A percentile compares a stretch with the other conserved stretches of the same genome.
Evolutionary conservation across 768 basidiomycete species (phyloP).

Genomic region (Leccinum imitatum): DNA sequence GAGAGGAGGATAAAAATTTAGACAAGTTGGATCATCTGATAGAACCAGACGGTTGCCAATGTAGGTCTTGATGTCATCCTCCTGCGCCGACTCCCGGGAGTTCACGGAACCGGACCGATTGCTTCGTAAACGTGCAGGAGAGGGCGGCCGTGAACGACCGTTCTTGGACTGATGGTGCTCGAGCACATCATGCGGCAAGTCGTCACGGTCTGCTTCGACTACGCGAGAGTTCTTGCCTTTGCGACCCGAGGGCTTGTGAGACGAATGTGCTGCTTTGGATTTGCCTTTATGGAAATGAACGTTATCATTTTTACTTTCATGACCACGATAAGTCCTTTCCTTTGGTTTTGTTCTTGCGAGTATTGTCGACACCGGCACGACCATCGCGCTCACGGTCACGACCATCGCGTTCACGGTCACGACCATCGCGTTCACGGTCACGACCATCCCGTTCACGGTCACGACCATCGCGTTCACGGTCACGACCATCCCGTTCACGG

Average conservation of each 20-base stretch:
- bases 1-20: neutral
- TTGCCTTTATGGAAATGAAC: neutral
- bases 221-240: neutral
- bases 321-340: too few relatives aligned
- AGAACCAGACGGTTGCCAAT: neutral
- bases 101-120: too few relatives aligned
- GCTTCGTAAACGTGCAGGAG: neutral
- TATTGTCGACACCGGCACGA: too few relatives aligned
- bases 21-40: neutral
- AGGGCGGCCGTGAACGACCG: neutral
- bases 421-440: too few relatives aligned
- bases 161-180: neutral
- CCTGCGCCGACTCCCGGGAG: too few relatives aligned
- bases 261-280: neutral
- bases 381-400: too few relatives aligned
- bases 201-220: neutral
- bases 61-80: neutral
- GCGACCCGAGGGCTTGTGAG: neutral
- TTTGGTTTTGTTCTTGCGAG: too few relatives aligned
- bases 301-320: too few relatives aligned
- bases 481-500: too few relatives aligned
- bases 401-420: too few relatives aligned
- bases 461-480: too few relatives aligned
- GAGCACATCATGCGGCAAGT: neutral
- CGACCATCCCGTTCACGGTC: too few relatives aligned